Conservation (phyloP, 345 rosid species). For the Mercurialis annua region DNA sequence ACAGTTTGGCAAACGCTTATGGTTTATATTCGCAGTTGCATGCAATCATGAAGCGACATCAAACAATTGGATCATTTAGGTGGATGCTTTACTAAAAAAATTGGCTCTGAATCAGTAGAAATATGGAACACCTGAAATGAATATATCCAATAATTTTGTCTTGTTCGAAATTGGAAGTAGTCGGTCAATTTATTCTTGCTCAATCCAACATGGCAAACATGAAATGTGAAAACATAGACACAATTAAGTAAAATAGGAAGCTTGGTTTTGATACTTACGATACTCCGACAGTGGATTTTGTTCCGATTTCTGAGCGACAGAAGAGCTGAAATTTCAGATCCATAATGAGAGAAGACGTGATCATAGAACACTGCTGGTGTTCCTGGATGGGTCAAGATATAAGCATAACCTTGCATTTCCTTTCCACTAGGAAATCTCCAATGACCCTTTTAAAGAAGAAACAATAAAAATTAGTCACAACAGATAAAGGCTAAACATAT, state of each 20-base stretch:
- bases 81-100: neutral
- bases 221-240: neutral
- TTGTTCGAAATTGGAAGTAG: neutral
- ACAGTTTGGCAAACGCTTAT: no score
- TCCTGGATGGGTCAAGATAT: constrained; percentile 95
- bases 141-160: neutral
- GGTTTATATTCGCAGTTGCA: neutral
- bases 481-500: neutral
- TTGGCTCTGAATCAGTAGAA: no score
- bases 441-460: constrained; percentile 54
- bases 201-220: neutral
- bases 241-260: neutral
- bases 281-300: constrained; percentile 78
- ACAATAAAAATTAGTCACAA: neutral
- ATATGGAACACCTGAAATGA: neutral
- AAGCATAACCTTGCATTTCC: constrained; percentile 98
- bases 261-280: constrained; percentile 38
- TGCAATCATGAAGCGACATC: neutral
- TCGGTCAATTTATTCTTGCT: neutral
- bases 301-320: constrained; percentile 69
- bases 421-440: constrained; percentile 97
- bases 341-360: constrained; percentile 69
- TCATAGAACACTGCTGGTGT: constrained; percentile 91
- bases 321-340: constrained; percentile 63
- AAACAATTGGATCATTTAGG: neutral